Evolutionary conservation across 805 yeast species (phyloP), one percentile per base, ranked within the genome.

Genomic region (Metschnikowia aberdeeniae): DNA sequence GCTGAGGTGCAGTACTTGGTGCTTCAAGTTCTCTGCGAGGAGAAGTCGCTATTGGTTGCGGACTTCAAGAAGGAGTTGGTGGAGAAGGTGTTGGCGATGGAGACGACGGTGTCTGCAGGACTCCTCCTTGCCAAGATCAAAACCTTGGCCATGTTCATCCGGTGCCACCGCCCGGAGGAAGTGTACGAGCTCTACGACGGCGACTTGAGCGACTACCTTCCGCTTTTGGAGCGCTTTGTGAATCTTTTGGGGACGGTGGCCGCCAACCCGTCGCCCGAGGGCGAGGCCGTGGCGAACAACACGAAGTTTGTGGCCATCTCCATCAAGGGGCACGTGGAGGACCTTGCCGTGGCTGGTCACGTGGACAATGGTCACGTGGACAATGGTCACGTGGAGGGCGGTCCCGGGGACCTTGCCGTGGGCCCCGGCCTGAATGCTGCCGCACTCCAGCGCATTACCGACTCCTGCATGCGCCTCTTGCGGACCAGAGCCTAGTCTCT

Each of bases 271-370:
- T n/a, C 24, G 22, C 27, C 48, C 31, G 46, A 41, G 31, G 41
- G 33, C 30, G 52, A 42, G 10, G 55, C 63, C 0, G 42, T 68
- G 33, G 38, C 47, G 11, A 69, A 69, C 47, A 69, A 69, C 50
- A 43, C 64, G 17, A 58, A 57, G 45, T 70, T 62, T 47, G 59
- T 68, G 28, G 60, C 66, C 28, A 70, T 58, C 8, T 39, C 42
- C 19, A 39, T 39, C 14, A 39, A 39, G 35, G 42, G 42, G 12
- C 42, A 39, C 35, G 42, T 39, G 42, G 42, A 39, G 31, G 42
- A 39, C 12, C 28, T 11, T 7, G 28, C 6, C 17, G 17, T 17
- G 17, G 2, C 3, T 17, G 17, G 17, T 10, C 24, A 10, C 30
- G 22, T 28, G 29, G 20, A 31, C 20, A 34, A 31, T 13, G 9